Evolutionary conservation across 495 filamentous ascomycete genomes (phyloP).

Genomic region (Letharia lupina): DNA sequence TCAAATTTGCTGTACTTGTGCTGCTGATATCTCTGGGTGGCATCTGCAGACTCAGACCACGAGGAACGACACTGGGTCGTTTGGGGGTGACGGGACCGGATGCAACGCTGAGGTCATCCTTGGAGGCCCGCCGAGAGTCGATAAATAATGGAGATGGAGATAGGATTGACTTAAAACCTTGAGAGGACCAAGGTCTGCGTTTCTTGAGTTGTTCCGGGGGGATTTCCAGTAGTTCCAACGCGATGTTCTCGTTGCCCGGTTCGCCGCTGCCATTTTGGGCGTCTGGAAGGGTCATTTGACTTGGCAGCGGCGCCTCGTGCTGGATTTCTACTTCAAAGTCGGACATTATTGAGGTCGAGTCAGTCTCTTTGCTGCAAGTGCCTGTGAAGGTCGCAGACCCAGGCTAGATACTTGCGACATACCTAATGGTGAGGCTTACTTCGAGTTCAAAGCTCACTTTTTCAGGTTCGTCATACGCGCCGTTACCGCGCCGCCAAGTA

Average conservation of each 20-base stretch:
- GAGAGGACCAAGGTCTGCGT: conserved; percentile 43
- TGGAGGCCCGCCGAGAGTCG: conserved; percentile 51
- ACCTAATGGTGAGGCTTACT: background rate
- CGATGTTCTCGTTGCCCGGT: conserved; percentile 4
- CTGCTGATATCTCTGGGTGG: conserved; percentile 47
- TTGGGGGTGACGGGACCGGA: conserved; percentile 56
- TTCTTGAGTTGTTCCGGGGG: conserved; percentile 26
- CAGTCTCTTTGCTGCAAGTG: background rate
- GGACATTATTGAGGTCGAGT: background rate
- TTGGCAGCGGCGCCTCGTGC: conserved; percentile 10
- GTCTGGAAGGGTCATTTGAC: conserved; percentile 19
- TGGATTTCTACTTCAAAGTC: background rate
- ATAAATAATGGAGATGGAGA: conserved; percentile 60
- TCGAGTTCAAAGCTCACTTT: background rate
- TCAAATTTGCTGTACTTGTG: conserved; percentile 46
- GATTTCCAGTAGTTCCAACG: conserved; percentile 10
- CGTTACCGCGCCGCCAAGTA: conserved; percentile 1
- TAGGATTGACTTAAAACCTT: conserved; percentile 44
- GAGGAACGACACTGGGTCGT: conserved; percentile 49
- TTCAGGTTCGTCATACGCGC: background rate
- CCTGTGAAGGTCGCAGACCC: background rate
- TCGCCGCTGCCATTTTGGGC: conserved; percentile 18
- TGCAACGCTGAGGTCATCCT: conserved; percentile 69
- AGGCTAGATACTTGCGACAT: background rate
- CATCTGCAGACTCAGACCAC: conserved; percentile 67